Percentiles rank a stretch among this genome's conserved stretches.
These are phyloP conservation scores for Aureobasidium zeae DNA, from an alignment of 2,329 filamentous ascomycete genomes.

Conservation along the genomic window DNA sequence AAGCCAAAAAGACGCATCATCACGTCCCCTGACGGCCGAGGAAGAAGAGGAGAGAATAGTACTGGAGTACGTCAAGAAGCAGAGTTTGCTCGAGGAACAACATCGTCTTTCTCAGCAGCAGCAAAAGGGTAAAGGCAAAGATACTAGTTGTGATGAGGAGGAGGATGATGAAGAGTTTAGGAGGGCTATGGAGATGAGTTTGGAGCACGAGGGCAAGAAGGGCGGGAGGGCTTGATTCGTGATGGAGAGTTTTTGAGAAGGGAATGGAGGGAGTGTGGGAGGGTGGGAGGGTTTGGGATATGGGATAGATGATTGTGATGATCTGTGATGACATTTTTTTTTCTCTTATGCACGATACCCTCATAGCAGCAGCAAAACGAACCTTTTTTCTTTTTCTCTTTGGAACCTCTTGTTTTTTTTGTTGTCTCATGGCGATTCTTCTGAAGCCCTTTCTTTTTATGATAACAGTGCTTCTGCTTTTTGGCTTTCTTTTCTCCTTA, in stretches of 20 bases:
- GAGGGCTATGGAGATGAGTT: constrained; percentile 47
- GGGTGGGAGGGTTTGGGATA: background rate
- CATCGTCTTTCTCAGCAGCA: constrained; percentile 23
- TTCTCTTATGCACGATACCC: no score
- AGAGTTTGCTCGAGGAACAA: constrained; percentile 62
- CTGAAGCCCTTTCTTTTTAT: no score
- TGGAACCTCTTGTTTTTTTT: no score
- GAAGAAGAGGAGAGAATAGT: constrained; percentile 61
- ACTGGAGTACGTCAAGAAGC: constrained; percentile 67
- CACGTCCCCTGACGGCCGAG: constrained; percentile 26
- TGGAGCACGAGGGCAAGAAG: constrained; percentile 30
- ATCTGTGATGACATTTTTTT: no score
- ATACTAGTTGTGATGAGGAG: constrained; percentile 2
- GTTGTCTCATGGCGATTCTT: no score
- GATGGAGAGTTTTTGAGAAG: no score
- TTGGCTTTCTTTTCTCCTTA: no score
- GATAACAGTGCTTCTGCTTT: no score
- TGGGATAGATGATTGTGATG: no score
- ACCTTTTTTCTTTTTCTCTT: no score
- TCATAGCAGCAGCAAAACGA: no score
- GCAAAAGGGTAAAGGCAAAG: constrained; percentile 29
- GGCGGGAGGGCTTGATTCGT: constrained; percentile 8
- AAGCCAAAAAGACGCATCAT: constrained; percentile 22
- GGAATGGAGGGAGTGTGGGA: background rate
- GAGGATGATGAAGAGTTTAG: constrained; percentile 43